Evolutionary conservation across 1,139 yeast species (phyloP), one percentile per base, ranked within the genome.

Genomic region (Debaryomycetaceae sp.): DNA sequence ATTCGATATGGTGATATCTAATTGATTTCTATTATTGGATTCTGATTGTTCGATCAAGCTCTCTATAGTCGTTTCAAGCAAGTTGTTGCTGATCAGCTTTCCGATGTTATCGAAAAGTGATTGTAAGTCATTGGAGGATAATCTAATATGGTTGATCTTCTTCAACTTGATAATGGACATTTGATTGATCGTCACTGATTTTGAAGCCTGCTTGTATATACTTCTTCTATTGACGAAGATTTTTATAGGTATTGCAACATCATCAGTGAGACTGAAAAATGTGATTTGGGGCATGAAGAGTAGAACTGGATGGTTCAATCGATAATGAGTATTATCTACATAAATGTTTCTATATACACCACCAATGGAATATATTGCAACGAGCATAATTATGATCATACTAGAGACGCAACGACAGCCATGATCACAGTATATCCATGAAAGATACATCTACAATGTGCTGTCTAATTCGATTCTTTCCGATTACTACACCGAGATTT

Each of bases 121-220:
- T 13, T 41, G 45, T 37, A 52, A 40, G 38, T 55, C 58, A 30
- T 41, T 47, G 9, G 47, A 47, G 9, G 58, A 55, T 14, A 55
- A 42, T 37, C 52, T 53, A 31, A 55, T 40, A 33, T 47, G 43
- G 40, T 53, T 53, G 39, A 52, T 50, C 39, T 47, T 49, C 20
- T 47, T 49, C 34, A 55, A 42, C n/a, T 48, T 46, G 5, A 55
- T 43, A 14, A 53, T 49, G 2, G 59, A 56, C 40, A 49, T 54
- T 38, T 52, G 46, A 45, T 53, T 47, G 23, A 52, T 51, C 1
- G 58, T 45, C 6, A 53, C 44, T 5, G 50, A 45, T 5, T 50
- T 42, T 3, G 50, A 34, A 11, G 44, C 43, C 23, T 45, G 45
- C 22, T 31, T 37, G n/a, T 42, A 24, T 6, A 53, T 38, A 22